phyloP scores from a whole-genome alignment of 306 rosid genomes.

The Clitoria ternatea region DNA sequence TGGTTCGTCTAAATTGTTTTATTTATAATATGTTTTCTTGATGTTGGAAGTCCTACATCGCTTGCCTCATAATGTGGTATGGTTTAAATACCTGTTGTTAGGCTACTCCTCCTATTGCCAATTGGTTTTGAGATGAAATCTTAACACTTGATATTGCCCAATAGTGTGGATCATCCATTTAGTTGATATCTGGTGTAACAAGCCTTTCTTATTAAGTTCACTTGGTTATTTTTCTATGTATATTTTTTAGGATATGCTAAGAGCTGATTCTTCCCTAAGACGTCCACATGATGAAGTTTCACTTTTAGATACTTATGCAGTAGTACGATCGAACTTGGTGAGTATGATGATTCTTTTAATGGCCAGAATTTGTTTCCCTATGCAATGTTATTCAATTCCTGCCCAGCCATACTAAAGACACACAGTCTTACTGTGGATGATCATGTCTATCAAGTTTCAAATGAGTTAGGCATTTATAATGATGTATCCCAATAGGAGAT shows the following conservation, averaged over 20 bases:
- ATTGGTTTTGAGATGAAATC: too few species aligned
- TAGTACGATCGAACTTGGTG: slow-evolving; percentile 76
- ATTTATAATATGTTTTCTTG: background rate
- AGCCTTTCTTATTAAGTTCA: slow-evolving; percentile 7
- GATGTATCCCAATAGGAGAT: background rate
- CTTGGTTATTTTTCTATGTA: background rate
- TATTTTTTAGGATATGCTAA: slow-evolving; percentile 51
- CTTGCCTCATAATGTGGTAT: too few species aligned
- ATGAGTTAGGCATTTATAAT: background rate
- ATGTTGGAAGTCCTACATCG: too few species aligned
- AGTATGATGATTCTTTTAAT: slow-evolving; percentile 39
- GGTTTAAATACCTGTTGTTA: too few species aligned
- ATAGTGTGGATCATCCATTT: slow-evolving; percentile 6
- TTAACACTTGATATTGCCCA: too few species aligned
- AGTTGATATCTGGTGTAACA: background rate
- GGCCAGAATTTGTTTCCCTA: background rate
- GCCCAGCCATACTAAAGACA: background rate
- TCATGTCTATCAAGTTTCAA: background rate
- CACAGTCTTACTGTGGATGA: background rate
- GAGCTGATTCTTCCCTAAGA: slow-evolving; percentile 65
- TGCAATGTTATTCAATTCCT: slow-evolving; percentile 3
- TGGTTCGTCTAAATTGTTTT: background rate
- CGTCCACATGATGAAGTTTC: slow-evolving; percentile 71
- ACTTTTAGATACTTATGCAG: slow-evolving; percentile 66
- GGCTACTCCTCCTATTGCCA: too few species aligned